phyloP scores from a whole-genome alignment of 495 filamentous ascomycete genomes.

The Trichoderma virens region DNA sequence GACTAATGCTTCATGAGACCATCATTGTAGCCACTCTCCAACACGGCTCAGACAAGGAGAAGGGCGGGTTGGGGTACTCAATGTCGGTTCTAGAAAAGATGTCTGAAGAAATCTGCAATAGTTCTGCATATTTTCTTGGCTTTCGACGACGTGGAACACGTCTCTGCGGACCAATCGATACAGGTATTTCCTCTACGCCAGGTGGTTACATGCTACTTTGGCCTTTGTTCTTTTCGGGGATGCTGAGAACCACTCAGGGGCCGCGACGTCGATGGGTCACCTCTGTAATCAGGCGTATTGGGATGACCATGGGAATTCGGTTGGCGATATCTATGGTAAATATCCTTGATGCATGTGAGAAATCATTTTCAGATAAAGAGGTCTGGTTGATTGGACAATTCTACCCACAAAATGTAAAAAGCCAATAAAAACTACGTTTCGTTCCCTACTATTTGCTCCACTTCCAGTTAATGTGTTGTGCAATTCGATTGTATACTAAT shows the following conservation, averaged over 20 bases:
- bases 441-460: no score
- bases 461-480: no score
- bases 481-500: no score
- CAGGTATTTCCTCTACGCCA: no score
- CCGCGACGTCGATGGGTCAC: neutral
- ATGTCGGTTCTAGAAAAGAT: neutral
- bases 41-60: neutral
- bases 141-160: neutral
- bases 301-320: neutral
- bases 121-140: neutral
- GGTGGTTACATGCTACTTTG: neutral
- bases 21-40: neutral
- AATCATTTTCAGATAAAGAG: no score
- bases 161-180: neutral
- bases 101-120: neutral
- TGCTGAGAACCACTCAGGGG: neutral
- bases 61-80: neutral
- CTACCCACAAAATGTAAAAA: no score
- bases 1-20: neutral
- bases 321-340: neutral
- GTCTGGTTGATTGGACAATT: no score
- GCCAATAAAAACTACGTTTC: no score
- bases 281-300: neutral
- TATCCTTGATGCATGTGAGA: no score
- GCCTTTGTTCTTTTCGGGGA: neutral